Evolutionary conservation across 2,329 filamentous ascomycete species (phyloP), one percentile per base, ranked within the genome.

Genomic region (Neofusicoccum ribis): DNA sequence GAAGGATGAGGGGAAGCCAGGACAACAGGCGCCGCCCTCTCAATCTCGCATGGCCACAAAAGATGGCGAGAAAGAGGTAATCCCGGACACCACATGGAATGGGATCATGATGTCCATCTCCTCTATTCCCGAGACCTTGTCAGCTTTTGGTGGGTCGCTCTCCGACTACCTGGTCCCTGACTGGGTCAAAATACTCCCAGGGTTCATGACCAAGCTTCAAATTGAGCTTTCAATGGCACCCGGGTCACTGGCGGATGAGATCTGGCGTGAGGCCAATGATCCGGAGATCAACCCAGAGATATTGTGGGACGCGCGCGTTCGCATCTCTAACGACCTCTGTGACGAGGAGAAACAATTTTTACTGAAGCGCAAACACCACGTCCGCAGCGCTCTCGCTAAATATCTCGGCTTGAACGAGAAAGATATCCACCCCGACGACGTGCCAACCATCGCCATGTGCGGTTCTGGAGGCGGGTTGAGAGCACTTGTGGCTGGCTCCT

Each of bases 391-490:
- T 5, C 81, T 99, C 60, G 92, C 93, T 2, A 88, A 83, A 60
- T 99, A 98, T 73, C 85, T 99, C 0, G 88, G 86, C 36, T 81
- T 99, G 5, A 82, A 89, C 0, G 92, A 93, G 74, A 82, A 86
- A 14, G 90, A 94, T 2, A 88, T 99, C n/a, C 88, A 98, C 72
- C 91, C 92, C 0, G 92, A 97, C 52, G 95, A 99, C 79, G 89
- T 98, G 6, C 95, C 95, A 0, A 88, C 89, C 2, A 97, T 99
- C 74, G 94, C 94, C 44, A 89, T 98, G 81, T 97, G 94, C 71
- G 93, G 93, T 8, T 98, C 94, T 1, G 95, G 95, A 9, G 95
- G 95, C 65, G 95, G 95, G 0, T 79, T 99, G 52, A 85, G 95
- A 59, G 95, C 95, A 1, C 85, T 99, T 43, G 92, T 98, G 17